These are phyloP conservation scores for Trichosanthes truncata DNA, from an alignment of 306 rosid species.

Conservation along the genomic window DNA sequence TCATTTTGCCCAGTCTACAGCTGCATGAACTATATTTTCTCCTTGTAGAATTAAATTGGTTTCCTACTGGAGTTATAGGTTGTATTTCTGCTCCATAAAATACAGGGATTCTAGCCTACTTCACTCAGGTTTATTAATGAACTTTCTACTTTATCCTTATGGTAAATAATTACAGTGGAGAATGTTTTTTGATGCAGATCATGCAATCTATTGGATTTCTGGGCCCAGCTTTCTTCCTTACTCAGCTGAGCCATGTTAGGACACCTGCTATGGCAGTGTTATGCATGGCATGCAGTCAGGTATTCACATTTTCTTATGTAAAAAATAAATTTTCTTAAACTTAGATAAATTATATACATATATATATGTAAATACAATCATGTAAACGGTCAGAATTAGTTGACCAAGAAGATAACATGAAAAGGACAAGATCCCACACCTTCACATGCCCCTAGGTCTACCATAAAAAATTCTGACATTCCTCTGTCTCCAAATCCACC, in stretches of 20 bases:
- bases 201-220: conserved; percentile 90
- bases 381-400: background rate
- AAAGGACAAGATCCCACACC: background rate
- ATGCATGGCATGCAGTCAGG: conserved; percentile 99
- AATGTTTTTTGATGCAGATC: conserved; percentile 45
- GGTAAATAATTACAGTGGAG: conserved; percentile 3
- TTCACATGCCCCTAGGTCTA: background rate
- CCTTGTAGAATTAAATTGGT: background rate
- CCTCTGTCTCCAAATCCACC: background rate
- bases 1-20: background rate
- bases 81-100: background rate
- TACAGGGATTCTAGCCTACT: background rate
- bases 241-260: conserved; percentile 65
- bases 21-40: background rate
- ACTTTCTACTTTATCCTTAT: background rate
- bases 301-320: conserved; percentile 15
- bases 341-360: background rate
- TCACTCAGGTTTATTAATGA: background rate
- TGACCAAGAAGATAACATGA: background rate
- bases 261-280: conserved; percentile 83
- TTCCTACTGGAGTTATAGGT: background rate
- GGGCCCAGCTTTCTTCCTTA: conserved; percentile 89
- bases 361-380: background rate
- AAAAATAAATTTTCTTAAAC: background rate
- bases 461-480: background rate